Evolutionary conservation across 2,329 filamentous ascomycete species (phyloP).

Genomic region (Diaporthe humulicola): DNA sequence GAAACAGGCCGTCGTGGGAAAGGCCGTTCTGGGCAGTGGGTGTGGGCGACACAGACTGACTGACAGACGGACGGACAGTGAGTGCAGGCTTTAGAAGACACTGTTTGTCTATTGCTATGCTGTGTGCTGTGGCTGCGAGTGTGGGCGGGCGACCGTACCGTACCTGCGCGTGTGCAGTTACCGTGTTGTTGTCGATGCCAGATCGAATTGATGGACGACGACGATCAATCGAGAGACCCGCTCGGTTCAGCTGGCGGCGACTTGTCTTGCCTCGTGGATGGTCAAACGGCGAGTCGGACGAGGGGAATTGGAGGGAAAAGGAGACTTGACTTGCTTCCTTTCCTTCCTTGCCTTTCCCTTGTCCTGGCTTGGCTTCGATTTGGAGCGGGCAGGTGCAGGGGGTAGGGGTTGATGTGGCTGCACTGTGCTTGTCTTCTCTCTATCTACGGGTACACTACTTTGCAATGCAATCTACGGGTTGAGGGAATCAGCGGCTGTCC

Average conservation of each 20-base stretch:
- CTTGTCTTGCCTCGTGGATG: slow-evolving; percentile 22
- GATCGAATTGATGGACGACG: slow-evolving; percentile 21
- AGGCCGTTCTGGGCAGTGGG: slow-evolving; percentile 32
- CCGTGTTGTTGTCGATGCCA: slow-evolving; percentile 23
- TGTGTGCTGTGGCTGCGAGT: too few relatives aligned
- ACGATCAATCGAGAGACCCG: slow-evolving; percentile 33
- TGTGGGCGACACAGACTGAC: neutral
- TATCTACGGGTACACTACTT: neutral
- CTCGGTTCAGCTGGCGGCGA: slow-evolving; percentile 25
- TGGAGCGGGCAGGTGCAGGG: slow-evolving; percentile 21
- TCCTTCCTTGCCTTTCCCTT: slow-evolving; percentile 17
- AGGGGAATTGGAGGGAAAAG: slow-evolving; percentile 3
- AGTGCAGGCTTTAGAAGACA: neutral
- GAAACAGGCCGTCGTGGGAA: slow-evolving; percentile 39
- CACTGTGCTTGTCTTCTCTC: slow-evolving; percentile 15
- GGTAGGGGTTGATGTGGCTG: slow-evolving; percentile 18
- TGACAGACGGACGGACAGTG: neutral
- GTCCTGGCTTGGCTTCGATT: slow-evolving; percentile 21
- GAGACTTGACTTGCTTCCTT: slow-evolving; percentile 3
- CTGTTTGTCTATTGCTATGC: slow-evolving; percentile 10
- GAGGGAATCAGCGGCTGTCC: neutral
- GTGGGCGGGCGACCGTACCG: neutral
- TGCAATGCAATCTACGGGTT: slow-evolving; percentile 8
- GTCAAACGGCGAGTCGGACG: slow-evolving; percentile 18
- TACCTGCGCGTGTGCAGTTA: neutral